Evolutionary conservation across 805 yeast species (phyloP), one percentile per base, ranked within the genome.

Genomic region (Spathaspora arborariae): DNA sequence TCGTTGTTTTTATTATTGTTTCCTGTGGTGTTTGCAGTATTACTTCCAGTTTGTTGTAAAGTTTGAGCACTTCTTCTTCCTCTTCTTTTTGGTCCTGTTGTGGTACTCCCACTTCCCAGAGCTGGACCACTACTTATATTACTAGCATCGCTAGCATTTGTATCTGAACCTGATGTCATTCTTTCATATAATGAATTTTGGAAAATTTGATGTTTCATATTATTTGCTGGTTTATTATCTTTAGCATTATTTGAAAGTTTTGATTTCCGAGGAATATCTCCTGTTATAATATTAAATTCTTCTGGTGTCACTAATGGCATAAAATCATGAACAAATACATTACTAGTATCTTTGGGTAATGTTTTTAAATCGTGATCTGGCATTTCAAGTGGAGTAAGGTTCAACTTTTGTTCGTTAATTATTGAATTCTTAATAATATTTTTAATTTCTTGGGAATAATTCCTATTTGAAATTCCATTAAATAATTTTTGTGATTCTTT

Each of bases 81-180:
- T 41, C 75, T 63, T 51, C 75, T 58, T 48, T 68, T 65, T 20
- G 62, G 57, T 26, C 58, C 45, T 1, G 62, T 44, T 1, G 54
- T 47, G 13, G 50, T 45, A 0, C 54, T 44, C 6, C 46, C 41
- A 22, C 54, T 54, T 3, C 37, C 50, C 48, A 19, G 39, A 20
- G 9, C 33, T 15, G n/a, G 16, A 11, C 35, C 34, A 34, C 48
- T 45, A 9, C 42, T 38, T 22, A 22, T 15, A 20, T 36, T 24
- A n/a, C 35, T 39, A 33, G 45, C 44, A 15, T 59, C 65, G 11
- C 63, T 56, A 5, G 47, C 56, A 44, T 63, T 65, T 1, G 73
- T 62, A 46, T 72, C 77, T 0, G 74, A 68, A 1, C 75, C 77
- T 5, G 74, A 67, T 1, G 75, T 67, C 22, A 56, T 50, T 39